Percentiles rank a stretch among this genome's conserved stretches.
phyloP scores from a whole-genome alignment of 768 basidiomycete genomes.

The Trametes sanguinea region DNA sequence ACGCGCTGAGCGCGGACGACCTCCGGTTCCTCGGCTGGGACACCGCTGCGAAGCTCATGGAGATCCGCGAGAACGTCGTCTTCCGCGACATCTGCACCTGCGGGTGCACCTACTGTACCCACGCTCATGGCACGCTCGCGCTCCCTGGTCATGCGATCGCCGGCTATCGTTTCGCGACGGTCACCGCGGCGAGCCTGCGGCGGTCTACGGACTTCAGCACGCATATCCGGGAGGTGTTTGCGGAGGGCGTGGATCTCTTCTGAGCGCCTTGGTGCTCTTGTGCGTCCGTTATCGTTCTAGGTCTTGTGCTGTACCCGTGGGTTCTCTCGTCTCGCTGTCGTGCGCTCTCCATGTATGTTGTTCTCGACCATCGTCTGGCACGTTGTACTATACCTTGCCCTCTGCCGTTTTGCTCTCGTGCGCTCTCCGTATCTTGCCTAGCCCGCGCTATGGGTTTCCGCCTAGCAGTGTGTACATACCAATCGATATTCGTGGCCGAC shows the following conservation, averaged over 20 bases:
- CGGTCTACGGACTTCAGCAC: constrained; percentile 4
- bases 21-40: constrained; percentile 15
- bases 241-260: not conserved
- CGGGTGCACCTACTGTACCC: constrained; percentile 17
- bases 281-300: no score
- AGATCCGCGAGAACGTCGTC: constrained; percentile 8
- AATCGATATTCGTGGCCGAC: no score
- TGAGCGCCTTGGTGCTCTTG: not conserved
- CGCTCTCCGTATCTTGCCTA: no score
- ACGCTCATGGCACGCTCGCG: not conserved
- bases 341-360: no score
- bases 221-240: constrained; percentile 16
- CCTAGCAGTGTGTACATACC: no score
- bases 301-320: no score
- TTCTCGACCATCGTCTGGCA: no score
- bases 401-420: no score
- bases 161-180: not conserved
- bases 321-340: no score
- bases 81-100: constrained; percentile 1
- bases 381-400: no score
- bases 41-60: constrained; percentile 10
- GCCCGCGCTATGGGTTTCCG: no score
- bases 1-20: constrained; percentile 5
- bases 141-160: not conserved
- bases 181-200: not conserved